These are phyloP conservation scores for Pisolithus sp. DNA, from an alignment of 768 basidiomycete genomes.

Conservation along the genomic window DNA sequence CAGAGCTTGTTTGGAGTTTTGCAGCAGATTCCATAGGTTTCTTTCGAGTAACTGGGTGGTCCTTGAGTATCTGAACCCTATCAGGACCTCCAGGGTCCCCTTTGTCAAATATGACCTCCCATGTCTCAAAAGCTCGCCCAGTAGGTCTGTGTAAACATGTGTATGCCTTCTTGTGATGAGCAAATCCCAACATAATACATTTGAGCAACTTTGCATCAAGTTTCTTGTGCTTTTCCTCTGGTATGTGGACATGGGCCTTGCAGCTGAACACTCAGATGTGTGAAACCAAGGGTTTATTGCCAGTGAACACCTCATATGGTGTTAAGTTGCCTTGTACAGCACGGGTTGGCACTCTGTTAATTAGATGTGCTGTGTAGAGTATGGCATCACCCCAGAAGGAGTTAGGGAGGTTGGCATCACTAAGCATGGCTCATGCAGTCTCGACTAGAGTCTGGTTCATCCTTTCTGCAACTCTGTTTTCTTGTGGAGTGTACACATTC, in stretches of 20 bases:
- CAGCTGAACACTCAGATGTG: conserved; percentile 19
- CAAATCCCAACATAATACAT: neutral
- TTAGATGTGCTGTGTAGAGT: neutral
- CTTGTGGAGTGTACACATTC: conserved; percentile 27
- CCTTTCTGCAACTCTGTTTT: conserved; percentile 40
- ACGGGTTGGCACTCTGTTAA: neutral
- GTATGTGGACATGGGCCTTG: conserved; percentile 16
- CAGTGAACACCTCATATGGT: conserved; percentile 18
- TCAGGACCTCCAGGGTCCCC: no score
- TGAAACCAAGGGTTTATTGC: conserved; percentile 17
- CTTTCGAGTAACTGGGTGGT: no score
- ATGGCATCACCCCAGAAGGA: conserved; percentile 3
- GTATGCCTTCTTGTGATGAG: neutral
- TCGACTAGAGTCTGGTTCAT: conserved; percentile 32
- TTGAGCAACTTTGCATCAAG: neutral
- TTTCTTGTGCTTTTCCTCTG: neutral
- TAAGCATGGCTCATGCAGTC: conserved; percentile 25
- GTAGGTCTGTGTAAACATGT: no score
- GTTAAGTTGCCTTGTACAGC: conserved; percentile 5
- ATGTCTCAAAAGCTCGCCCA: no score
- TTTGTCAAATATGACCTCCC: no score
- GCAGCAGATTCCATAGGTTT: no score
- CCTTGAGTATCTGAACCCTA: no score
- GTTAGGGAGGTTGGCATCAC: neutral
- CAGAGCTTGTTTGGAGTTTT: no score